These are phyloP conservation scores for Bondarzewia mesenterica DNA, from an alignment of 1,284 basidiomycete species.

Conservation along the genomic window DNA sequence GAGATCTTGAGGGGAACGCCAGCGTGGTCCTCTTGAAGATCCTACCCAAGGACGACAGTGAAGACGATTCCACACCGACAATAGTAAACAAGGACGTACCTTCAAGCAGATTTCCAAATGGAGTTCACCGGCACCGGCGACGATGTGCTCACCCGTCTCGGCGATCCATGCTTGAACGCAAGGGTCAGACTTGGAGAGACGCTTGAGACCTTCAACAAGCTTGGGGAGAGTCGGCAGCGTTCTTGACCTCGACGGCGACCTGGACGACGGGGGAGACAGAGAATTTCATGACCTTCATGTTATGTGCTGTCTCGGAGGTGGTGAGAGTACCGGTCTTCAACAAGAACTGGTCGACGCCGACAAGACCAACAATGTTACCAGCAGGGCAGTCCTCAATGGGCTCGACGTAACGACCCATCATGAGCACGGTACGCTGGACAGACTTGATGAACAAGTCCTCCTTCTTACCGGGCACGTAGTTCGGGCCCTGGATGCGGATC, in stretches of 20 bases:
- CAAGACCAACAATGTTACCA: constrained; percentile 98
- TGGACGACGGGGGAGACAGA: constrained; percentile 99
- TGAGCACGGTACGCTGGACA: constrained; percentile 97
- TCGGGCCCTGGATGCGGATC: constrained; percentile 99
- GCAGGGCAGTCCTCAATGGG: constrained; percentile 99
- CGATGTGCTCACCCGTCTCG: constrained; percentile 96
- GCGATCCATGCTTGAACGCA: constrained; percentile 96
- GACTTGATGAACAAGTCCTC: constrained; percentile 98
- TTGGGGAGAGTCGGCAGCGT: constrained; percentile 97
- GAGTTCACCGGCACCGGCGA: constrained; percentile 98
- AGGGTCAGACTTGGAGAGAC: constrained; percentile 99
- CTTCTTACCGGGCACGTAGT: constrained; percentile 99
- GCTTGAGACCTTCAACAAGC: constrained; percentile 99
- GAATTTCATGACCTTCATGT: constrained; percentile 99
- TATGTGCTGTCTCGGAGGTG: constrained; percentile 97
- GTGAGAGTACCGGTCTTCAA: constrained; percentile 99
- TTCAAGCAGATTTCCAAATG: constrained; percentile 99
- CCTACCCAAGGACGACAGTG: constrained; percentile 33
- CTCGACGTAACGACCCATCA: constrained; percentile 99
- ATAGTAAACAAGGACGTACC: too few species aligned
- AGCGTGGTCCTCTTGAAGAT: constrained; percentile 99
- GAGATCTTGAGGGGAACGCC: constrained; percentile 99
- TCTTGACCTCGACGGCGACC: constrained; percentile 99
- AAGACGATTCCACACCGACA: constrained; percentile 1
- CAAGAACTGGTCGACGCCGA: constrained; percentile 99